phyloP scores from a whole-genome alignment of 768 basidiomycete species.

The Amanita fuliginea region DNA sequence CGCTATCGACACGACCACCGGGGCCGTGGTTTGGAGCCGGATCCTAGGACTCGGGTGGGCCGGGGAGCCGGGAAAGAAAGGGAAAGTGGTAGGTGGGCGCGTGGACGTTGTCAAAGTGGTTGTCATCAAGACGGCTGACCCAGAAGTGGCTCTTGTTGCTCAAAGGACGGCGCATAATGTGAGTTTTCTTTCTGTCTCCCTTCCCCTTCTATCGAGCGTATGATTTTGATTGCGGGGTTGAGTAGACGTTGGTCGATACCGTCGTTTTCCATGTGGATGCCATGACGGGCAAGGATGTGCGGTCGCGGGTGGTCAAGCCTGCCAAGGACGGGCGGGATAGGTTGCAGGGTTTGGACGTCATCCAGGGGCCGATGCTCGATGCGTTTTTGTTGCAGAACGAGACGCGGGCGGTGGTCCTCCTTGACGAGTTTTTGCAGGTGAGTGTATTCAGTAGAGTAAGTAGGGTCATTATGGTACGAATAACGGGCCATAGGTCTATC shows the following conservation, averaged over 20 bases:
- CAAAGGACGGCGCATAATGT: constrained; percentile 57
- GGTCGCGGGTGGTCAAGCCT: neutral
- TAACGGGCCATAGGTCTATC: constrained; percentile 31
- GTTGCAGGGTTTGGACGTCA: constrained; percentile 50
- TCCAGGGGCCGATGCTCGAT: constrained; percentile 49
- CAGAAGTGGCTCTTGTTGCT: constrained; percentile 52
- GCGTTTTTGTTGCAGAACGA: constrained; percentile 39
- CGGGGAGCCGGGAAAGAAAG: constrained; percentile 9
- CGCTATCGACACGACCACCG: constrained; percentile 73
- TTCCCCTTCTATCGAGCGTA: too few relatives aligned
- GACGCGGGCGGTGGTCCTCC: constrained; percentile 44
- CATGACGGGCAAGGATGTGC: constrained; percentile 59
- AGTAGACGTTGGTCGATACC: constrained; percentile 52
- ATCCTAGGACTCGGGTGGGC: constrained; percentile 68
- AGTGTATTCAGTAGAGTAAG: constrained; percentile 8
- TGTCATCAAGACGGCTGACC: constrained; percentile 22
- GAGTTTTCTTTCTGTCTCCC: constrained; percentile 13
- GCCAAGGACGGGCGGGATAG: constrained; percentile 11
- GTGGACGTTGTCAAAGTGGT: constrained; percentile 55
- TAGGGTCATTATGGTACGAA: neutral
- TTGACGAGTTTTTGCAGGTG: constrained; percentile 75
- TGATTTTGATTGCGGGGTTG: neutral
- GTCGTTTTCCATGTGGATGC: constrained; percentile 72
- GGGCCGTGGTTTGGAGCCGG: constrained; percentile 70
- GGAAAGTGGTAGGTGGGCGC: constrained; percentile 32